Conservation (phyloP, 169 alveolate genomes). For the Eimeria praecox region DNA sequence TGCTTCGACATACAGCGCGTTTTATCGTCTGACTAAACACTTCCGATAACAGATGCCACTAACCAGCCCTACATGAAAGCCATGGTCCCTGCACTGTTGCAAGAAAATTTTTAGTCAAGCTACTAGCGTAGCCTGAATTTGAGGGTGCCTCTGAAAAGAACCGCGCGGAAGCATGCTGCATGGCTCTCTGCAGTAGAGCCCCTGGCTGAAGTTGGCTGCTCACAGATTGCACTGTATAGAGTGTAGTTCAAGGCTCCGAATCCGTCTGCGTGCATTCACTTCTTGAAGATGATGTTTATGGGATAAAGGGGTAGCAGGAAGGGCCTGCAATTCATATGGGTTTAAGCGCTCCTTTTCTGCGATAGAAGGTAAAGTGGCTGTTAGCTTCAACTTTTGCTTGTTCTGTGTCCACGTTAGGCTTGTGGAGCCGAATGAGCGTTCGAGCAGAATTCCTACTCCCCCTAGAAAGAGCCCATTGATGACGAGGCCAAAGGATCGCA, state of each 20-base stretch:
- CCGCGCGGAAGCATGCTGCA: neutral
- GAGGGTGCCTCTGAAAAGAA: neutral
- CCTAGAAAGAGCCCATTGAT: constrained; percentile 32
- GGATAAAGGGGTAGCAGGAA: neutral
- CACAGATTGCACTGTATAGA: neutral
- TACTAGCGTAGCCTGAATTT: neutral
- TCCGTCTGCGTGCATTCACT: neutral
- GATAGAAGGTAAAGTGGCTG: neutral
- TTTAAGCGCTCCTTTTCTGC: neutral
- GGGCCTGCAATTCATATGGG: neutral
- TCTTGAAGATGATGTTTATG: neutral
- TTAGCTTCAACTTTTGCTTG: neutral
- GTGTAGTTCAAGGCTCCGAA: neutral
- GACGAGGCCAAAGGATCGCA: constrained; percentile 66
- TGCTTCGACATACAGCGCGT: neutral
- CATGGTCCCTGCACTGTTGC: neutral
- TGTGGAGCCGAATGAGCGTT: constrained; percentile 37
- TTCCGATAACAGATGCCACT: neutral
- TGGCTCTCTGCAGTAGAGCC: neutral
- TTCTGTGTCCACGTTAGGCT: neutral
- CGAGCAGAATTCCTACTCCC: constrained; percentile 3
- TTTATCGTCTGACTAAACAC: neutral
- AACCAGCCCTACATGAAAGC: neutral
- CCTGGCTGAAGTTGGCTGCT: neutral
- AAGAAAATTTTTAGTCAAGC: neutral